A percentile compares a stretch with the other conserved stretches of the same genome.
phyloP scores from a whole-genome alignment of 2,329 filamentous ascomycete genomes.

The Clonostachys rhizophaga region DNA sequence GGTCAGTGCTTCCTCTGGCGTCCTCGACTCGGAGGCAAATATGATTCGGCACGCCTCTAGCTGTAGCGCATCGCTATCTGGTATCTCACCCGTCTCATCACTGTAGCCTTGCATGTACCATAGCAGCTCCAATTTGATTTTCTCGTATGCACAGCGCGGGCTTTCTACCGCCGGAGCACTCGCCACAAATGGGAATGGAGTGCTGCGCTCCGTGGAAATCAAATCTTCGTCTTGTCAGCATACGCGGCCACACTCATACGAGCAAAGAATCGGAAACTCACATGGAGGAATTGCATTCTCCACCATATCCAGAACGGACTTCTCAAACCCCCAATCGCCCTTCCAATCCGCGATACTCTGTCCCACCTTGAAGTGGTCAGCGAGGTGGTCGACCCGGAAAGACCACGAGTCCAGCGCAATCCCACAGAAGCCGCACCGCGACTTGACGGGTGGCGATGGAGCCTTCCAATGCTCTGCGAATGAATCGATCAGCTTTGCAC shows the following conservation, averaged over 20 bases:
- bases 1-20: conserved; percentile 36
- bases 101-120: conserved; percentile 42
- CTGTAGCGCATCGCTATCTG: conserved; percentile 48
- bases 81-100: conserved; percentile 30
- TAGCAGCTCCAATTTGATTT: conserved; percentile 53
- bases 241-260: too few species aligned
- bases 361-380: conserved; percentile 17
- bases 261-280: too few species aligned
- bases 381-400: conserved; percentile 17
- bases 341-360: conserved; percentile 18
- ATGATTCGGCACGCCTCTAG: conserved; percentile 55
- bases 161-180: conserved; percentile 35
- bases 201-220: conserved; percentile 58
- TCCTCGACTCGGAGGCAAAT: conserved; percentile 25
- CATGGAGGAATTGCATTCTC: conserved; percentile 15
- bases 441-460: conserved; percentile 11
- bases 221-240: conserved; percentile 36
- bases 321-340: conserved; percentile 16
- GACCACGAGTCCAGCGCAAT: conserved; percentile 13
- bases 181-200: conserved; percentile 48
- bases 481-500: conserved; percentile 22
- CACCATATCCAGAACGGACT: conserved; percentile 10
- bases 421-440: conserved; percentile 21
- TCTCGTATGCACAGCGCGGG: conserved; percentile 54
- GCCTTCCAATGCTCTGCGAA: conserved; percentile 29